Base-by-base conservation (phyloP, 306 rosid species). In the cucumber (Cucumis sativus) region DNA sequence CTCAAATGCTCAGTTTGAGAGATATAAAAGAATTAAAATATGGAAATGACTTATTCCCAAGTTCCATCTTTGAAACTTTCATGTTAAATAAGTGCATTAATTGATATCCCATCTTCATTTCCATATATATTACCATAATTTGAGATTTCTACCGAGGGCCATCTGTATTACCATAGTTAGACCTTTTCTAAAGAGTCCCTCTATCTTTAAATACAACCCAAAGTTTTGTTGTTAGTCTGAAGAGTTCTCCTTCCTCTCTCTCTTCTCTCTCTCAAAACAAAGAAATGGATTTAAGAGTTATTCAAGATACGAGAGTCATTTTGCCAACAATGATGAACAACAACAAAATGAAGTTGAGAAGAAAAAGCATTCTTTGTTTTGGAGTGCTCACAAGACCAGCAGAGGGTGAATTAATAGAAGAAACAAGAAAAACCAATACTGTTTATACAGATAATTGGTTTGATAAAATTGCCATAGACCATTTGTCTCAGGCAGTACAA, bases 401-500 rank as follows among this genome's bases (percentile, higher is more conserved):
- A 18, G 84, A 78, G 68, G 52, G 45, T 64, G 58, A 21, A 73
- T 76, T 77, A 21, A 18, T 39, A 10, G 68, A n/a, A 84, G 84
- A 84, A 77, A 39, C 83, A 83, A 78, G 59, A 77, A 77, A 62
- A 11, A 3, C n/a, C 10, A 20, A 25, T 13, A 43, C 49, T 23
- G 30, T 63, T 28, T 77, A 77, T 15, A 49, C 79, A 2, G 98
- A 96, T 58, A 92, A 60, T 78, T 91, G 91, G 87, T 88, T 92
- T 57, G 92, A 96, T 81, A 89, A 68, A 15, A 45, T 96, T 9
- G 98, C 98, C 64, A 92, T 84, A 71, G 70, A 85, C 73, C 84
- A 96, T 84, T 87, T 96, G 10, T 92, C 98, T 6, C 79, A 79
- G 77, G 83, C 82, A 12, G 87, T 96, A 71, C 99, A 96, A 80